Evolutionary conservation across 805 yeast genomes (phyloP).

Genomic region (Teunomyces pallodes): DNA sequence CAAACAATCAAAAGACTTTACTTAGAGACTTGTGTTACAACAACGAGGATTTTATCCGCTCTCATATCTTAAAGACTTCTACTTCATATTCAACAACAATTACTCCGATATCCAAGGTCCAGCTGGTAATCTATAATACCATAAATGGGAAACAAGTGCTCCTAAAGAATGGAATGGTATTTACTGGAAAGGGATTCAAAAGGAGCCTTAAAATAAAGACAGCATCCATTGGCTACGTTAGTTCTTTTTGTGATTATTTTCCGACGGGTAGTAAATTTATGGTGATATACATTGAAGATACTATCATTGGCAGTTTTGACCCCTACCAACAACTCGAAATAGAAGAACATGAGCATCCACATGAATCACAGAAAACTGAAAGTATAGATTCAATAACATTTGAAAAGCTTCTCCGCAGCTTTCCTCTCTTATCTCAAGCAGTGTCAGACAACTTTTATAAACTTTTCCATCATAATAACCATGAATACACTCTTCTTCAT

Average conservation of each 20-base stretch:
- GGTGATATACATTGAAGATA: slow-evolving; percentile 54
- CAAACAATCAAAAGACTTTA: slow-evolving; percentile 25
- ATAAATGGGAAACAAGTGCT: slow-evolving; percentile 54
- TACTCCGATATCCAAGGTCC: slow-evolving; percentile 27
- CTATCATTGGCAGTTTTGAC: slow-evolving; percentile 44
- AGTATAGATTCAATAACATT: slow-evolving; percentile 22
- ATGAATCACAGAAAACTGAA: background rate
- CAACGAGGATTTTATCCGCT: slow-evolving; percentile 56
- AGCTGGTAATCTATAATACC: slow-evolving; percentile 49
- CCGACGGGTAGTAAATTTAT: slow-evolving; percentile 56
- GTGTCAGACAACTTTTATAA: slow-evolving; percentile 37
- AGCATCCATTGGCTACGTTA: slow-evolving; percentile 44
- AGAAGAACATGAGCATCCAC: background rate
- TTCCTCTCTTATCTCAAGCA: slow-evolving; percentile 38
- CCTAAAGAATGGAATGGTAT: slow-evolving; percentile 52
- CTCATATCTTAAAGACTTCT: slow-evolving; percentile 52
- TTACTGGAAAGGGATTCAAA: slow-evolving; percentile 60
- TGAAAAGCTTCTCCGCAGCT: slow-evolving; percentile 35
- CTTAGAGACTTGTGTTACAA: slow-evolving; percentile 52
- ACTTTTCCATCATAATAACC: slow-evolving; percentile 42
- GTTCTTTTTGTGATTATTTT: slow-evolving; percentile 57
- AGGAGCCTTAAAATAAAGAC: slow-evolving; percentile 44
- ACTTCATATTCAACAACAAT: slow-evolving; percentile 21
- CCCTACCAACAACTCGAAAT: background rate
- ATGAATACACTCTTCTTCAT: slow-evolving; percentile 28